Base-by-base conservation (phyloP, 177 flowering plant species). In the Telopea speciosissima region DNA sequence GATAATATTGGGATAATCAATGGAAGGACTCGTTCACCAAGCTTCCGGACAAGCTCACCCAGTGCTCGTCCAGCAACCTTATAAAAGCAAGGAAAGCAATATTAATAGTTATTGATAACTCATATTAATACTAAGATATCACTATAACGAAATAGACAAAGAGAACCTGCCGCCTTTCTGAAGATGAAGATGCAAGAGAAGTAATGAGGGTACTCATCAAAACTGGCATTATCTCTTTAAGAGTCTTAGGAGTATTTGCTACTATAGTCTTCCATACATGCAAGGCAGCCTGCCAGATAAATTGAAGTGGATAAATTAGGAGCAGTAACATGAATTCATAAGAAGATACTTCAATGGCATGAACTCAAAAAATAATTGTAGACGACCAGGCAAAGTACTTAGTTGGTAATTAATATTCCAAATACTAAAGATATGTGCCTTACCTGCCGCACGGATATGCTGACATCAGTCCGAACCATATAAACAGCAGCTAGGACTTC, bases 221-320 rank as follows among this genome's bases (percentile, higher is more conserved):
- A 73, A 96, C 97, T 67, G 98, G 96, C 98, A 96, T 90, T 70
- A 96, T 96, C 77, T 96, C 99, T 85, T 83, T 91, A 19, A 96
- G 89, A 24, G 99, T 96, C 80, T 91, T 96, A 56, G 99, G 99
- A 73, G 99, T 96, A 73, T 96, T 96, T 77, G 97, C 93, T 36
- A 96, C 99, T 17, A 96, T 88, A 65, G 99, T 96, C 79, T 96
- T 96, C 99, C 99, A 96, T 12, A 96, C 99, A 86, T 96, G 99
- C 71, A 93, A 82, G 23, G 99, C 99, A 78, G 99, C 97, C 99
- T 96, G 85, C 71, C 24, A 74, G 66, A 59, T 64, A 14, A 70
- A 65, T 28, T 64, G 24, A 49, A 14, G 3, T 22, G 66, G 62
- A 45, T 62, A 12, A 66, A 64, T 62, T 60, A 44, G 10, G 24